Base-by-base conservation (phyloP, 1,139 yeast species). In the Komagataea norvegica region DNA sequence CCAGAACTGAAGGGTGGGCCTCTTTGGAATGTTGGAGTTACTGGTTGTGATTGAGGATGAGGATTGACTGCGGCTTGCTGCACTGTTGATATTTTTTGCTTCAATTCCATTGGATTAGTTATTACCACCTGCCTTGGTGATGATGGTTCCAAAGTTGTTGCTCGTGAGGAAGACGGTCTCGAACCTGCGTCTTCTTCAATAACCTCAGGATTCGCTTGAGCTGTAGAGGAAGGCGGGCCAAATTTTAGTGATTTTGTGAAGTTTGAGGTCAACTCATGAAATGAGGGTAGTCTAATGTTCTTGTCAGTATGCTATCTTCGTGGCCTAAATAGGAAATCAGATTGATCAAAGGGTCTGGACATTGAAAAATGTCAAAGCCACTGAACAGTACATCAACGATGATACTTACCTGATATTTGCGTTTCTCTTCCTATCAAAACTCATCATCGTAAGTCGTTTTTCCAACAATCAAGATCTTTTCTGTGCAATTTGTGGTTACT, bases 201-300 rank as follows among this genome's bases (percentile, higher is more conserved):
- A 16, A 9, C 6, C 6, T 16, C 10, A 3, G 18, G 15, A 5
- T 15, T 8, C 16, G 15, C 14, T 17, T 19, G 8, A 11, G 31
- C 4, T 18, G 17, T 17, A 14, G 26, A 13, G 9, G 25, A 30
- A 15, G 30, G 30, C 10, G 25, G 16, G 13, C 25, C 22, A 22
- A 33, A 22, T 13, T 13, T 26, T 9, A 36, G 15, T 5, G 23
- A 19, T 8, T 20, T 21, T 23, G 31, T 29, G 20, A 52, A 49
- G 10, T 34, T 40, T 6, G 45, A 36, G 2, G 56, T 50, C 8
- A 52, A 34, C 25, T 48, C 51, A 27, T 33, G 45, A 33, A 52
- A 52, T 5, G 55, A 50, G 6, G 56, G 56, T 0, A 52, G 47
- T 22, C 56, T 51, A 25, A 11, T 25, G 39, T 40, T 29, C n/a